Percentiles rank a stretch among this genome's conserved stretches.
phyloP scores from a whole-genome alignment of 2,329 filamentous ascomycete genomes.

The Madurella mycetomatis region DNA sequence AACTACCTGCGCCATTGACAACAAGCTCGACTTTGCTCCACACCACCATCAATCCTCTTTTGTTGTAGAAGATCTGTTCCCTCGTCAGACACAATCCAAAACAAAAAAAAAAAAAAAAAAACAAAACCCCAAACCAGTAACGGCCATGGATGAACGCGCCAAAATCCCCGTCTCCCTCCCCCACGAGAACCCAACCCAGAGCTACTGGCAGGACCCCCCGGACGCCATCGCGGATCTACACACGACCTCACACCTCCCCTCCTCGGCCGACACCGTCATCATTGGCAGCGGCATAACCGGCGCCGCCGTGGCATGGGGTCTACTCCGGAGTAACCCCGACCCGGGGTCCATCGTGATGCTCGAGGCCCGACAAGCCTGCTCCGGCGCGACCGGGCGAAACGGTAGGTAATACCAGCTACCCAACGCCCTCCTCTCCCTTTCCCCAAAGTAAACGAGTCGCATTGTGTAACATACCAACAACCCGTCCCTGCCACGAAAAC shows the following conservation, averaged over 20 bases:
- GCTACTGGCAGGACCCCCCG: conserved; percentile 58
- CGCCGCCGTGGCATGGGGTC: conserved; percentile 52
- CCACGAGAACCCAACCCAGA: conserved; percentile 46
- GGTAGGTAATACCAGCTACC: conserved; percentile 32
- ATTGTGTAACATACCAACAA: neutral
- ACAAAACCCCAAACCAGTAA: no score
- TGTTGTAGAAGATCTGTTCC: no score
- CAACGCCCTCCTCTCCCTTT: neutral
- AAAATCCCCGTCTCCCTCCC: conserved; percentile 43
- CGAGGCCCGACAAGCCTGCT: conserved; percentile 62
- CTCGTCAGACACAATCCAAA: no score
- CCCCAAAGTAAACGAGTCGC: neutral
- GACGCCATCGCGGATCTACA: conserved; percentile 46
- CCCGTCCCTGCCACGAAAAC: neutral
- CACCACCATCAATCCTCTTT: no score
- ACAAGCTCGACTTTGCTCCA: no score
- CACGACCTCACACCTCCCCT: conserved; percentile 48
- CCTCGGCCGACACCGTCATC: conserved; percentile 54
- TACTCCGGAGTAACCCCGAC: conserved; percentile 31
- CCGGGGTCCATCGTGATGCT: conserved; percentile 49
- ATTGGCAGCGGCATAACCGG: conserved; percentile 63
- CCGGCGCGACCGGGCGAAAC: conserved; percentile 60
- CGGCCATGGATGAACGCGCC: conserved; percentile 35
- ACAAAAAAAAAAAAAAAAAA: no score
- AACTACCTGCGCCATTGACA: no score